Evolutionary conservation across 352 stramenopile species (phyloP), one percentile per base, ranked within the genome.

Genomic region (Phytophthora citrophthora): DNA sequence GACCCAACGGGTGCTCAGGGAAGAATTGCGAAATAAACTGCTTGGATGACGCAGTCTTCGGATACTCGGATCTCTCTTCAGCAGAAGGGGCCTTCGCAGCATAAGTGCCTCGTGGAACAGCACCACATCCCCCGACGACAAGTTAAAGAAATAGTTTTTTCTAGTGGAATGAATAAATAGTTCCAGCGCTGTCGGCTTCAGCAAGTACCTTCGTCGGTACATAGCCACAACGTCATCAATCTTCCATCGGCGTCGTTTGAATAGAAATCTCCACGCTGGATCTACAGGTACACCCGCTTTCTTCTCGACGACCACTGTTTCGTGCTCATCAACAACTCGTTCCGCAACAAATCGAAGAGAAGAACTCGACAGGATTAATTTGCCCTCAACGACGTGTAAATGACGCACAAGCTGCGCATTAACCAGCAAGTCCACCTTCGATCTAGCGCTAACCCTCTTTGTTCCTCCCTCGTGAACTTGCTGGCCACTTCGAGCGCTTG

Each of bases 121-220:
- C 0, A 61, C 43, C 15, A 93, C 62, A 46, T 92, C 78, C 20
- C 82, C 74, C 24, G 75, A 72, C 0, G 55, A 27, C n/a, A 94
- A 26, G 62, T 85, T 91, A 58, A 96, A 94, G 47, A 96, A 93
- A 54, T 91, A 94, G 47, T 91, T 94, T 47, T 93, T 93, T n/a
- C 82, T 80, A 9, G 73, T 91, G 12, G 83, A 93, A n/a, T 79
- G 72, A 54, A 94, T 82, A 63, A 94, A 94, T 47, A 94, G 64
- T 60, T 96, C 88, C 38, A 96, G 56, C 1, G 88, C 88, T 7
- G 81, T 93, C 0, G 84, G 74, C 45, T 93, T 93, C 31, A 96
- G 72, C 51, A 96, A 64, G 57, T 93, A 96, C n/a, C 88, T 79
- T 10, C 88, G 72, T 13, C 88, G 72, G 63, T 93, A 83, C 20